Evolutionary conservation across 176 grass and related monocot species (phyloP).

Genomic region (maize (Zea mays)): DNA sequence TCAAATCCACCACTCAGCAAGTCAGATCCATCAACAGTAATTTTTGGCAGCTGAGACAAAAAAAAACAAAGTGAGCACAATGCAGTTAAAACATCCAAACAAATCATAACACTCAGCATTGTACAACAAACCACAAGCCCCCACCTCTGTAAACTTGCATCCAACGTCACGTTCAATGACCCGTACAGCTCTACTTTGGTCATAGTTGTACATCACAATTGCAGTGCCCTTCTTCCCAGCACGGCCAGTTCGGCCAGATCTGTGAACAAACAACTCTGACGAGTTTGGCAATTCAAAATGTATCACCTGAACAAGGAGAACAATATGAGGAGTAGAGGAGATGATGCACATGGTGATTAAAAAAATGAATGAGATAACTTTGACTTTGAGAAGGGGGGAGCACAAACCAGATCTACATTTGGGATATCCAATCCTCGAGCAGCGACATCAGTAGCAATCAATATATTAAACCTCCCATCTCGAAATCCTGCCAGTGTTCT

Average conservation of each 20-base stretch:
- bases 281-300: slow-evolving; percentile 92
- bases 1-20: slow-evolving; percentile 60
- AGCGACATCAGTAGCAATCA: slow-evolving; percentile 96
- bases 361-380: background rate
- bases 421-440: slow-evolving; percentile 97
- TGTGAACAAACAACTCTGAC: slow-evolving; percentile 89
- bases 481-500: slow-evolving; percentile 82
- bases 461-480: slow-evolving; percentile 74
- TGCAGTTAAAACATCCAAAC: slow-evolving; percentile 15
- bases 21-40: slow-evolving; percentile 66
- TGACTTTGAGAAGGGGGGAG: slow-evolving; percentile 10
- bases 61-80: slow-evolving; percentile 25
- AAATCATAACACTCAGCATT: background rate
- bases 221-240: slow-evolving; percentile 94
- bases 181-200: slow-evolving; percentile 62
- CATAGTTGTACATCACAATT: slow-evolving; percentile 66
- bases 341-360: background rate
- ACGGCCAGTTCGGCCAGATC: slow-evolving; percentile 94
- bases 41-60: slow-evolving; percentile 67
- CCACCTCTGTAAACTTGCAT: slow-evolving; percentile 73
- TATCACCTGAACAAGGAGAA: slow-evolving; percentile 61
- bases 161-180: slow-evolving; percentile 77
- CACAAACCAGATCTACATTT: slow-evolving; percentile 91
- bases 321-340: background rate
- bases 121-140: background rate